phyloP scores from a whole-genome alignment of 441 rosid species.

The Syzygium syzygioides region DNA sequence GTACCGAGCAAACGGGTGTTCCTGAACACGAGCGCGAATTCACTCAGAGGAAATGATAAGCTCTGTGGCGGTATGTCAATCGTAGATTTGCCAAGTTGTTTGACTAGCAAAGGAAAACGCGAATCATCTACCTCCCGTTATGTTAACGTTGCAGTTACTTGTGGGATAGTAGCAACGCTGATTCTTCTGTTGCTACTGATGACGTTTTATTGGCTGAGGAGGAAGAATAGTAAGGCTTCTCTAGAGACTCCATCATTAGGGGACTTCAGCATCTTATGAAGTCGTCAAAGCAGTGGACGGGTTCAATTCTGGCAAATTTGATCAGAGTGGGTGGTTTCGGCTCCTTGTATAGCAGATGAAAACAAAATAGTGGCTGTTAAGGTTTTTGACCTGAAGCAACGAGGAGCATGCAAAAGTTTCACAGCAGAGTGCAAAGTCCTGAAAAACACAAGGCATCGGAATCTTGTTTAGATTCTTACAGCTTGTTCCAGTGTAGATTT shows the following conservation, averaged over 20 bases:
- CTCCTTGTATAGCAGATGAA: neutral
- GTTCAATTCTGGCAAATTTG: neutral
- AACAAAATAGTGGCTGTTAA: neutral
- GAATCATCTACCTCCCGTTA: neutral
- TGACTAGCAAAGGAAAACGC: neutral
- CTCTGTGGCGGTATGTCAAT: neutral
- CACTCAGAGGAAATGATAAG: neutral
- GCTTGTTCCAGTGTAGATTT: neutral
- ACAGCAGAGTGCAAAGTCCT: neutral
- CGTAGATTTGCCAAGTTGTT: neutral
- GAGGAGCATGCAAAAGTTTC: neutral
- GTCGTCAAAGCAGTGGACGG: neutral
- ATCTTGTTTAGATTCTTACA: neutral
- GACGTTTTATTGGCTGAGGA: neutral
- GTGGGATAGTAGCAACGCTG: neutral
- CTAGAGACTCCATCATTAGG: neutral
- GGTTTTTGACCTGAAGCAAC: neutral
- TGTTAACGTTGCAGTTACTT: neutral
- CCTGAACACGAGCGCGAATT: fast-evolving
- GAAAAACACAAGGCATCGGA: neutral
- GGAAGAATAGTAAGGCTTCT: neutral
- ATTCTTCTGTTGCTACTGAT: neutral
- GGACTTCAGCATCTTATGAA: neutral
- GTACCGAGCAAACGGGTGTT: neutral
- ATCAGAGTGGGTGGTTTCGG: neutral